Base-by-base conservation (phyloP, 2,329 filamentous ascomycete genomes). In the Alternaria sp. region DNA sequence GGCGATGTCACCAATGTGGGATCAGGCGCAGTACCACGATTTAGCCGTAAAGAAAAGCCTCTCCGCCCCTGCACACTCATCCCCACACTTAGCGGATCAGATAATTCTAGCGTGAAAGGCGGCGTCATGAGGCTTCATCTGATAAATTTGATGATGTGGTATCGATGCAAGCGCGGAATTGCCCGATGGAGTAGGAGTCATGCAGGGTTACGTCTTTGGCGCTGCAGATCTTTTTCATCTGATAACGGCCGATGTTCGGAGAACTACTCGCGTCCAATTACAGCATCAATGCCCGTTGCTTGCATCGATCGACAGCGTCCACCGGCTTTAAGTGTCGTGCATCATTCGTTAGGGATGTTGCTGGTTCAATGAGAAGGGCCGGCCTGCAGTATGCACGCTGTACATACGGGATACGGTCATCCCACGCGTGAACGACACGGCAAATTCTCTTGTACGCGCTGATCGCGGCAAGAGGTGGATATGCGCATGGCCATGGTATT, bases 231-330 rank as follows among this genome's bases (percentile, higher is more conserved):
- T 26, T 20, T 18, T 71, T 50, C 64, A 76, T 76, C 74, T 75
- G 72, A 76, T 76, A 73, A 75, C 66, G 71, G 71, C 73, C 72
- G 69, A 71, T 63, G 53, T 63, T 75, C 72, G 70, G 73, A 71
- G 62, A 12, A 37, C 7, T 7, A 6, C 23, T 25, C 37, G 50
- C 46, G 44, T 20, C 44, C 61, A 67, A 53, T 51, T 11, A 55
- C 30, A 28, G 37, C 57, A 25, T 20, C 33, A 20, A 47, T 33
- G 41, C 33, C 30, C 25, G 47, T 45, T 50, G 54, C 56, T 18
- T 57, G 54, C 55, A 37, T 37, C 46, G 51, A 50, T 47, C 61
- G 30, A 65, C 64, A 60, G 30, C 50, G 21, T n/a, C 37, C 20
- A 30, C 23, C 14, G 49, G 28, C 41, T 47, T 23, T 57, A 60